Evolutionary conservation across 805 yeast species (phyloP), one percentile per base, ranked within the genome.

Genomic region (Yamadazyma scolyti): DNA sequence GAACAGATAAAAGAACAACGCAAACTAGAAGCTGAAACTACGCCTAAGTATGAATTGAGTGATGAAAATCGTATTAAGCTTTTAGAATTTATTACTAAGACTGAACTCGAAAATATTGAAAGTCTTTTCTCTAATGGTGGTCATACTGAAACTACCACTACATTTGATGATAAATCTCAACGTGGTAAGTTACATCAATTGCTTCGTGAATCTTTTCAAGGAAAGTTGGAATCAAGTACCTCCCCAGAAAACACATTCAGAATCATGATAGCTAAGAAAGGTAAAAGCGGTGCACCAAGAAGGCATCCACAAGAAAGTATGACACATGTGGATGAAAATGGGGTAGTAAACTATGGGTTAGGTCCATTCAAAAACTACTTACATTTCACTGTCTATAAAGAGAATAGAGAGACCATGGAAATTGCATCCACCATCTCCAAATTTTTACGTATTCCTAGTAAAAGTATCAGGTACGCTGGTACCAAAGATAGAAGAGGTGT

Each of bases 351-450:
- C 42, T 82, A 79, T 59, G 84, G 87, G 0, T 67, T 83, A 34
- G 97, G 96, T 2, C 77, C 81, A 17, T 65, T 70, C 34, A 79
- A 79, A 43, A 72, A 75, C 25, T 85, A 61, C 55, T 60, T 89
- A 26, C 89, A 83, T 48, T 82, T 89, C 49, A 77, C 83, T 9
- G 63, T 93, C 16, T 88, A 85, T 65, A 93, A 93, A 55, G 97
- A 93, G 52, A 93, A 93, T 61, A 84, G 89, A 53, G 99, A 93
- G 46, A 89, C 99, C 1, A 86, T 93, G 96, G 97, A 93, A 60
- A 93, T 86, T 9, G 93, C 93, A 1, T 72, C 78, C 12, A 58
- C 82, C 16, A 61, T 93, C 28, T 66, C 89, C 28, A 82, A 82
- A 50, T 73, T 85, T 39, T 64, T 93, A 42, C 74, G 87, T 40